Evolutionary conservation across 1,284 basidiomycete species (phyloP), one percentile per base, ranked within the genome.

Genomic region (Trichosporon ovoides): DNA sequence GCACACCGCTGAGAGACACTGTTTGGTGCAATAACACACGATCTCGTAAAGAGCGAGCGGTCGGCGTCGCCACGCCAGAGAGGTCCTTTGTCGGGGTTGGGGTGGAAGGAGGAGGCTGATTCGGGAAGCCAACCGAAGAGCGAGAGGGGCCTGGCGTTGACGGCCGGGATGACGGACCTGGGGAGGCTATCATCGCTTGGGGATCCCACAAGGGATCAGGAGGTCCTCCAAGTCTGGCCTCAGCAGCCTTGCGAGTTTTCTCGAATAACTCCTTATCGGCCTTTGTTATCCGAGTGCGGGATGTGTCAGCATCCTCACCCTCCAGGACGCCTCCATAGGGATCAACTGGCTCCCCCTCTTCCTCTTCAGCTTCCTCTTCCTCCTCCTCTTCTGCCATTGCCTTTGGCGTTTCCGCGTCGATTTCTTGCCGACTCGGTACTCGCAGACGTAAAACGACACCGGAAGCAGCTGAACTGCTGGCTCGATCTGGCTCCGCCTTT

Each of bases 271-370:
- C 76, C 68, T 88, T 87, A 73, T 98, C 95, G 10, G 73, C 69
- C n/a, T 77, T 76, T 1, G 76, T 73, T 37, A 93, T 84, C 6
- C 77, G 73, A n/a, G 92, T 93, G 64, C 84, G 85, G 18, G 81
- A 78, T 28, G 83, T 88, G 72, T 92, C 89, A 28, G 91, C 85
- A 55, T 97, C 88, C 14, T 81, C 79, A 0, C 81, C 79, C 16
- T 75, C 77, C 53, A 98, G 80, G 56, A 94, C 80, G 38, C 93
- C 88, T 57, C 94, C 88, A 76, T 95, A 91, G 58, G 92, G 80
- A 53, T 78, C 59, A 66, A 77, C 66, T 22, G 75, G 73, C 51
- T 74, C 74, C 55, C 71, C 75, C 11, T 70, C 68, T 49, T 73
- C 72, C 49, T 72, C 70, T 28, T 71, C 48, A 28, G 46, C 51